These are phyloP conservation scores for Colletotrichum theobromicola DNA, from an alignment of 2,329 filamentous ascomycete species.

Conservation along the genomic window DNA sequence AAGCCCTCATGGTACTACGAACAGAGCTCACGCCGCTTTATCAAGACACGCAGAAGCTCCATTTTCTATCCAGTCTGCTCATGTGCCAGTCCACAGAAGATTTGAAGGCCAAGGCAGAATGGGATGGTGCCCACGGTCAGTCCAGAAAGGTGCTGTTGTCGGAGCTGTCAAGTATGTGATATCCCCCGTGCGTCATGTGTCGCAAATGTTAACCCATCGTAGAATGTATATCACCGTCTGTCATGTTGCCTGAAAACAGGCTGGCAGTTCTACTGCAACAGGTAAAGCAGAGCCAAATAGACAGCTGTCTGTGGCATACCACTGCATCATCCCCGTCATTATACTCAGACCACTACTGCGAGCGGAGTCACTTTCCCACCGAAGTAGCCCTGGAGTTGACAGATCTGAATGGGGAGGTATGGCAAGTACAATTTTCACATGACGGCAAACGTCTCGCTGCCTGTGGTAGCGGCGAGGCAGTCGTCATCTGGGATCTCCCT, in stretches of 20 bases:
- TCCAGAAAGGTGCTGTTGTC: constrained; percentile 80
- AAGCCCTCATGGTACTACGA: constrained; percentile 82
- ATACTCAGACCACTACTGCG: constrained; percentile 87
- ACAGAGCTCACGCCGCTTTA: constrained; percentile 87
- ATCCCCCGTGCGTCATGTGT: neutral
- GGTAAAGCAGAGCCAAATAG: constrained; percentile 84
- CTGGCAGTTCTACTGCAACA: constrained; percentile 82
- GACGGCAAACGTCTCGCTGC: constrained; percentile 84
- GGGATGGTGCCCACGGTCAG: constrained; percentile 80
- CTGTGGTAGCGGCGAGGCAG: constrained; percentile 75
- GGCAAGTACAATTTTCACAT: constrained; percentile 90
- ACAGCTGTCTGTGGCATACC: constrained; percentile 88
- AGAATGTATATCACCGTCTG: constrained; percentile 92
- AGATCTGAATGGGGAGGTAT: constrained; percentile 82
- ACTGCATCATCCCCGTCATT: constrained; percentile 79
- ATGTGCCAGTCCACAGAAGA: constrained; percentile 86
- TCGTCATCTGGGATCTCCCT: constrained; percentile 82
- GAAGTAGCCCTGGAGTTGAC: constrained; percentile 73
- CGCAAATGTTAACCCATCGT: constrained; percentile 25
- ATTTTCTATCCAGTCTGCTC: constrained; percentile 85
- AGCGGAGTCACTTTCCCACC: constrained; percentile 79
- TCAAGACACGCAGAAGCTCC: constrained; percentile 77
- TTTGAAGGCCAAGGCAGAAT: constrained; percentile 76
- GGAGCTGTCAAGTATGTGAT: constrained; percentile 76
- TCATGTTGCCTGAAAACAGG: constrained; percentile 95